phyloP scores from a whole-genome alignment of 306 rosid species.

The Lathyrus tuberosus region DNA sequence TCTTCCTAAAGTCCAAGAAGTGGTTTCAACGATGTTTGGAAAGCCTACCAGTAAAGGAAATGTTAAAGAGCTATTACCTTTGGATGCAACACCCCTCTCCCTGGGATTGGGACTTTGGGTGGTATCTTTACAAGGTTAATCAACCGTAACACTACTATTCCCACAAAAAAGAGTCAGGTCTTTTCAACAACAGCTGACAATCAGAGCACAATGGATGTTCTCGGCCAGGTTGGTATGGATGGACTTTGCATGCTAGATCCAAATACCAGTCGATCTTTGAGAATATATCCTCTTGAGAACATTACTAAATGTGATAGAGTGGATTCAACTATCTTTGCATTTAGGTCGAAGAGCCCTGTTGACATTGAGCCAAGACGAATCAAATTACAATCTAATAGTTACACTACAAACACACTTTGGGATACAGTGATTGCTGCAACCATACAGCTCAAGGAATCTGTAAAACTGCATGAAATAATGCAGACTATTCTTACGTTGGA shows the following conservation, averaged over 20 bases:
- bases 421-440: slow-evolving; percentile 97
- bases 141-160: slow-evolving; percentile 85
- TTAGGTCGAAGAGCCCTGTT: slow-evolving; percentile 95
- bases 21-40: slow-evolving; percentile 72
- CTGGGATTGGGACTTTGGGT: slow-evolving; percentile 94
- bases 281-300: slow-evolving; percentile 91
- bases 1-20: slow-evolving; percentile 88
- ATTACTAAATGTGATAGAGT: slow-evolving; percentile 84
- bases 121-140: slow-evolving; percentile 90
- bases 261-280: slow-evolving; percentile 71
- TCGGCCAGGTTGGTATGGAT: slow-evolving; percentile 98
- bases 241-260: slow-evolving; percentile 98
- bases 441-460: too few relatives aligned
- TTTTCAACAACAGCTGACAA: slow-evolving; percentile 94
- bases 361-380: slow-evolving; percentile 90
- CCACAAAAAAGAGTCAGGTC: slow-evolving; percentile 95
- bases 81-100: slow-evolving; percentile 90
- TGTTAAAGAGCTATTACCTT: slow-evolving; percentile 84
- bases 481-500: too few relatives aligned
- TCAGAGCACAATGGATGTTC: too few relatives aligned
- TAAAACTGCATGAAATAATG: too few relatives aligned
- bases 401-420: slow-evolving; percentile 87
- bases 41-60: slow-evolving; percentile 95
- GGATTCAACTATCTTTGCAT: slow-evolving; percentile 85
- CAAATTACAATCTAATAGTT: slow-evolving; percentile 91